phyloP scores from a whole-genome alignment of 805 yeast genomes.

The Candida michaelii region DNA sequence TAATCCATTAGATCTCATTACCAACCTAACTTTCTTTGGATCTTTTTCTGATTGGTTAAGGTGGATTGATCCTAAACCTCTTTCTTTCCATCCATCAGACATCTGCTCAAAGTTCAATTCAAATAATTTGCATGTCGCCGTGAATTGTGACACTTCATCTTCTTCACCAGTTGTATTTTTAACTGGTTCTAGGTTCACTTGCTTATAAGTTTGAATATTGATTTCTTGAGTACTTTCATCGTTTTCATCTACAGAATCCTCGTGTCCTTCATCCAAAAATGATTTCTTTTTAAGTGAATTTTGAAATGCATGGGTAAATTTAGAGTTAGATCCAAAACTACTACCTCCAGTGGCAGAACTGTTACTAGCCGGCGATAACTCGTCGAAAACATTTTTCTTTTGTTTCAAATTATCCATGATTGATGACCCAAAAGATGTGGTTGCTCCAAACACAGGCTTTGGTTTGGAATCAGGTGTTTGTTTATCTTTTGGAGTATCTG shows the following conservation, averaged over 20 bases:
- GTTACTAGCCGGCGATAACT: conserved; percentile 13
- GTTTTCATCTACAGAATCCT: conserved; percentile 16
- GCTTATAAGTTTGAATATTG: conserved; percentile 23
- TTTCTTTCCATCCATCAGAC: conserved; percentile 89
- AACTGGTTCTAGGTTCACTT: conserved; percentile 45
- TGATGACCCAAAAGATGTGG: conserved; percentile 38
- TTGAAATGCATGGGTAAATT: conserved; percentile 56
- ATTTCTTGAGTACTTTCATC: conserved; percentile 15
- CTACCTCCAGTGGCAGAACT: neutral
- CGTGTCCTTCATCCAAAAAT: conserved; percentile 47
- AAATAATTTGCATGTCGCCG: conserved; percentile 76
- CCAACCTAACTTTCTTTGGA: conserved; percentile 57
- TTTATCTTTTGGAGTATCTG: conserved; percentile 6
- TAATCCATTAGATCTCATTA: conserved; percentile 90
- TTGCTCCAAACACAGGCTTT: conserved; percentile 40
- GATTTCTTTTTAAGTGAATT: conserved; percentile 52
- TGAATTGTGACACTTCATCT: conserved; percentile 66
- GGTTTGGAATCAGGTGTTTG: neutral
- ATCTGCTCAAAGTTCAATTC: conserved; percentile 65
- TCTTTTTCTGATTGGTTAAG: conserved; percentile 53
- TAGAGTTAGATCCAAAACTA: conserved; percentile 47
- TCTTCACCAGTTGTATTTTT: conserved; percentile 87
- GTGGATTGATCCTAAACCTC: conserved; percentile 88
- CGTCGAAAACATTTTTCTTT: conserved; percentile 27
- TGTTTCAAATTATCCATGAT: conserved; percentile 24